Percentiles rank a stretch among this genome's conserved stretches.
phyloP scores from a whole-genome alignment of 2,329 filamentous ascomycete genomes.

The Amylocarpus encephaloides region DNA sequence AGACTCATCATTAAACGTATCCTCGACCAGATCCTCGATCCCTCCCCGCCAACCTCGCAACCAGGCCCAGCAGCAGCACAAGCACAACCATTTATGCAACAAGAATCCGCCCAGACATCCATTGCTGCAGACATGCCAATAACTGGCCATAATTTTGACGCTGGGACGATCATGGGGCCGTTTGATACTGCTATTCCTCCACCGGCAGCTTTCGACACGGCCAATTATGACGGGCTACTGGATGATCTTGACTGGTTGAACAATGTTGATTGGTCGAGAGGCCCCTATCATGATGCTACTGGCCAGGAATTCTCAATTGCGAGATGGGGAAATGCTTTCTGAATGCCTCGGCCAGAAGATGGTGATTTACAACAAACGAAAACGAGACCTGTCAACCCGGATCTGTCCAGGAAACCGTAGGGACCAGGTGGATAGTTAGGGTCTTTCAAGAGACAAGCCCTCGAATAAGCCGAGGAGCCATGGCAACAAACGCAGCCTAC shows the following conservation, averaged over 20 bases:
- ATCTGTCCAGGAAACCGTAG: too few species aligned
- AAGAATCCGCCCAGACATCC: constrained; percentile 2
- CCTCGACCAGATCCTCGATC: constrained; percentile 43
- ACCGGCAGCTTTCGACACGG: constrained; percentile 16
- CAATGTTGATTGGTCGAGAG: constrained; percentile 28
- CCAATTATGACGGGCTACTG: constrained; percentile 16
- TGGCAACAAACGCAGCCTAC: too few species aligned
- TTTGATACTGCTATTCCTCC: constrained; percentile 14
- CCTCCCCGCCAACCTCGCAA: constrained; percentile 17
- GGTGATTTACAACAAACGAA: background rate
- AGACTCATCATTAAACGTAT: constrained; percentile 45
- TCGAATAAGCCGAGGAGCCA: too few species aligned
- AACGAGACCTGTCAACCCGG: too few species aligned
- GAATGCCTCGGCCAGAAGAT: background rate
- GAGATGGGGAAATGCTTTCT: constrained; percentile 5
- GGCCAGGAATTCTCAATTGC: constrained; percentile 8
- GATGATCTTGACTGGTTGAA: constrained; percentile 29
- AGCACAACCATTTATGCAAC: background rate
- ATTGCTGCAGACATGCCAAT: background rate
- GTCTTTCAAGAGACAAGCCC: too few species aligned
- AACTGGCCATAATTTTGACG: constrained; percentile 4
- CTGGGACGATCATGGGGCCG: constrained; percentile 2
- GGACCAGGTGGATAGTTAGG: too few species aligned
- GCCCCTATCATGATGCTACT: constrained; percentile 28
- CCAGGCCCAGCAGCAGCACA: background rate